Conservation (phyloP, 2,329 filamentous ascomycete genomes). For the Diaporthe amygdali region DNA sequence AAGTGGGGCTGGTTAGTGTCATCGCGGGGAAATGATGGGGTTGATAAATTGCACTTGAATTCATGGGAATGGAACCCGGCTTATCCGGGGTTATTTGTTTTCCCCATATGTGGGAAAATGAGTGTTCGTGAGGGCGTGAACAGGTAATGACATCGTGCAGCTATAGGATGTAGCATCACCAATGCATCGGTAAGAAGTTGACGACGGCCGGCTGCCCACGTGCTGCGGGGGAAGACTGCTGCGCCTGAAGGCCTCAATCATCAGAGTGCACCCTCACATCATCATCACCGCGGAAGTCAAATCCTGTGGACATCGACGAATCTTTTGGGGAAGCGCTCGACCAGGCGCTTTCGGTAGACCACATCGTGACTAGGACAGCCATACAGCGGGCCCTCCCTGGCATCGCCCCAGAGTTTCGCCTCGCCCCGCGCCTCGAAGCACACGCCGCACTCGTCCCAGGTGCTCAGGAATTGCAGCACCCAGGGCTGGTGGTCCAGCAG, state of each 20-base stretch:
- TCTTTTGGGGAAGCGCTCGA: conserved; percentile 24
- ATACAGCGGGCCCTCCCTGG: conserved; percentile 24
- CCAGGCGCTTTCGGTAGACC: conserved; percentile 24
- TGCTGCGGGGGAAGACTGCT: no score
- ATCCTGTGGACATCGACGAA: conserved; percentile 24
- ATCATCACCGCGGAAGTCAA: conserved; percentile 1
- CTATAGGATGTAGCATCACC: background rate
- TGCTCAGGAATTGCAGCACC: conserved; percentile 26
- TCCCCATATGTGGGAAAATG: background rate
- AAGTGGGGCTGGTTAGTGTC: conserved; percentile 1
- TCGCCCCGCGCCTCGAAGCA: conserved; percentile 22
- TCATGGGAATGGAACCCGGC: conserved; percentile 5
- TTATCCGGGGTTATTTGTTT: background rate
- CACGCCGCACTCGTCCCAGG: conserved; percentile 24
- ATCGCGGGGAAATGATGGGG: conserved; percentile 13
- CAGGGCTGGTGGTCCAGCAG: conserved; percentile 22
- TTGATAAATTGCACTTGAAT: conserved; percentile 1
- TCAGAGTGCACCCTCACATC: background rate
- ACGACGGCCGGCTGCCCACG: background rate
- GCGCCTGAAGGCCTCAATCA: background rate
- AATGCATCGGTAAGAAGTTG: background rate
- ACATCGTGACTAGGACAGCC: conserved; percentile 25
- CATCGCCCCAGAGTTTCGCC: conserved; percentile 23
- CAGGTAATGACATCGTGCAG: background rate
- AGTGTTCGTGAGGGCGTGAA: background rate